These are phyloP conservation scores for Acacia pycnantha DNA, from an alignment of 331 rosid species.

Conservation along the genomic window DNA sequence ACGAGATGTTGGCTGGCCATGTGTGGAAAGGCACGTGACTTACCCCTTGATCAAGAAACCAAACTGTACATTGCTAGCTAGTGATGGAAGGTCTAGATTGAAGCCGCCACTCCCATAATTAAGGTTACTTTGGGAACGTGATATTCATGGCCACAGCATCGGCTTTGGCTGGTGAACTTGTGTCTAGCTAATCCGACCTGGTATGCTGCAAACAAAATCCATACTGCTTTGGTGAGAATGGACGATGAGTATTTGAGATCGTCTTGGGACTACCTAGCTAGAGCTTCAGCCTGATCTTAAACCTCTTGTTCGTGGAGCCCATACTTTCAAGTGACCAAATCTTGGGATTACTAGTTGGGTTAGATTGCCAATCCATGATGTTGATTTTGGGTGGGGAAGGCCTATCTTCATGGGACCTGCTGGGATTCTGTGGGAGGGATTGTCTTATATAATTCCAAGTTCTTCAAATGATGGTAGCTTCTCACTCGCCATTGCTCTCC, in stretches of 20 bases:
- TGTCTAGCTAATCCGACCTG: constrained; percentile 50
- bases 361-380: constrained; percentile 68
- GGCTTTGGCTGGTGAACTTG: constrained; percentile 48
- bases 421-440: constrained; percentile 53
- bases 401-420: constrained; percentile 79
- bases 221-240: constrained; percentile 45
- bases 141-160: constrained; percentile 54
- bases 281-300: constrained; percentile 58
- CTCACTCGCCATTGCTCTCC: constrained; percentile 54
- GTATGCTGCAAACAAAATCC: constrained; percentile 54
- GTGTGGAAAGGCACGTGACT: neutral
- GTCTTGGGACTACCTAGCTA: constrained; percentile 50
- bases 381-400: constrained; percentile 71
- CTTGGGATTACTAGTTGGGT: constrained; percentile 66
- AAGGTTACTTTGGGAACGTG: constrained; percentile 65
- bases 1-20: neutral
- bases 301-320: constrained; percentile 54
- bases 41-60: neutral
- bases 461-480: constrained; percentile 47
- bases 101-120: constrained; percentile 48
- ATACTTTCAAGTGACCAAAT: constrained; percentile 57
- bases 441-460: constrained; percentile 50
- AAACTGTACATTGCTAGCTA: neutral
- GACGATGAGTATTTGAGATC: constrained; percentile 54
- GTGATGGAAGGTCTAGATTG: neutral